Evolutionary conservation across 345 rosid genomes (phyloP).

Genomic region (Ailanthus altissimus): DNA sequence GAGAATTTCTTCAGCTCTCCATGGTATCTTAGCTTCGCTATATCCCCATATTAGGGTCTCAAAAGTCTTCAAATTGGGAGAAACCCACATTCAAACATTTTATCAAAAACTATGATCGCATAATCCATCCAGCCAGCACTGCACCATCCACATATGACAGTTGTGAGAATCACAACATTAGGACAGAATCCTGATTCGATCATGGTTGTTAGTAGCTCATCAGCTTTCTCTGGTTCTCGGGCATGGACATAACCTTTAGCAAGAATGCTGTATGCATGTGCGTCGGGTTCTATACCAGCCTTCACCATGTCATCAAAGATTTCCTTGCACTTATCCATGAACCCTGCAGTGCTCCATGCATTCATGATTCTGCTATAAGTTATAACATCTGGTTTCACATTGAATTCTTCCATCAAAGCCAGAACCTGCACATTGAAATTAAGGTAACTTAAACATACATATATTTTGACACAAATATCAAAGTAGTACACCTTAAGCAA

Average conservation of each 20-base stretch:
- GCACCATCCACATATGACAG: conserved; percentile 67
- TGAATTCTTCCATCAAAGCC: conserved; percentile 51
- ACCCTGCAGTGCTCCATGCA: conserved; percentile 75
- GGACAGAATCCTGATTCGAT: conserved; percentile 37
- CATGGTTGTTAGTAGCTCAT: conserved; percentile 50
- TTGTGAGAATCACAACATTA: conserved; percentile 61
- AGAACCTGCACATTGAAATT: conserved; percentile 49
- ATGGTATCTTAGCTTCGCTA: conserved; percentile 53
- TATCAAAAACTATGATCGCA: conserved; percentile 48
- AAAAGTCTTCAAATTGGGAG: conserved; percentile 61
- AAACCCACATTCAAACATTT: conserved; percentile 54
- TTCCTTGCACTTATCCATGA: conserved; percentile 59
- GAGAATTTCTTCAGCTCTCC: conserved; percentile 68
- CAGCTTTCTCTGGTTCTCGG: conserved; percentile 55
- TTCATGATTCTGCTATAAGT: conserved; percentile 70
- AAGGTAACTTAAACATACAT: neutral
- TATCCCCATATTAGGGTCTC: conserved; percentile 65
- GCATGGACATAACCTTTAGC: conserved; percentile 69
- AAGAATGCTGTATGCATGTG: conserved; percentile 57
- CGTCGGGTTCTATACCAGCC: conserved; percentile 59
- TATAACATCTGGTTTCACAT: conserved; percentile 62
- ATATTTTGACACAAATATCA: neutral
- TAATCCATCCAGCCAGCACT: conserved; percentile 49
- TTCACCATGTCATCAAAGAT: conserved; percentile 60
- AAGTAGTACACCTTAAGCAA: neutral